phyloP scores from a whole-genome alignment of 1,284 basidiomycete genomes.

The Fistulina hepatica region DNA sequence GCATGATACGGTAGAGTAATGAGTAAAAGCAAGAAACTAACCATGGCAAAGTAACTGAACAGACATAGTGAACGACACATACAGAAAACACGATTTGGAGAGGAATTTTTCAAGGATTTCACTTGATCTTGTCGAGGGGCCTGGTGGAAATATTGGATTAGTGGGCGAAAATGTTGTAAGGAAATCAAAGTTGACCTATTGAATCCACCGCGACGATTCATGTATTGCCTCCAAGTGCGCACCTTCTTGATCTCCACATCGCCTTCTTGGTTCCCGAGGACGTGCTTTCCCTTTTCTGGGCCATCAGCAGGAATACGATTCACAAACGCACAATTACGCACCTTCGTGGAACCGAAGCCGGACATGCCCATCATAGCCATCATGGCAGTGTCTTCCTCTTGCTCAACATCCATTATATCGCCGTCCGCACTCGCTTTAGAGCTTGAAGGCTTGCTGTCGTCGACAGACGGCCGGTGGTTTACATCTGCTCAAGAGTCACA shows the following conservation, averaged over 20 bases:
- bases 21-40: too few relatives aligned
- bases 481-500: slow-evolving; percentile 1
- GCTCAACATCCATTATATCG: slow-evolving; percentile 44
- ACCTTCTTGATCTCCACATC: slow-evolving; percentile 71
- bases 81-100: too few relatives aligned
- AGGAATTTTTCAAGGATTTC: too few relatives aligned
- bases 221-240: slow-evolving; percentile 93
- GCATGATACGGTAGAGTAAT: too few relatives aligned
- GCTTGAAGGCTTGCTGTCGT: slow-evolving; percentile 27
- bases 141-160: slow-evolving; percentile 44
- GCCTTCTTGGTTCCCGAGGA: slow-evolving; percentile 78
- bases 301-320: background rate
- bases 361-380: slow-evolving; percentile 84
- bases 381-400: slow-evolving; percentile 73
- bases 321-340: slow-evolving; percentile 24
- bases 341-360: slow-evolving; percentile 88
- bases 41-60: too few relatives aligned
- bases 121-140: slow-evolving; percentile 48
- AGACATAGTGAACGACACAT: too few relatives aligned
- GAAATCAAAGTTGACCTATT: background rate
- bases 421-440: slow-evolving; percentile 14
- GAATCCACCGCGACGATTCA: slow-evolving; percentile 60
- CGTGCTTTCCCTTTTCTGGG: slow-evolving; percentile 54
- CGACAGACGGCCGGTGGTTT: slow-evolving; percentile 19
- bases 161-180: slow-evolving; percentile 11